A percentile compares a stretch with the other conserved stretches of the same genome.
Evolutionary conservation across 441 rosid species (phyloP).

Genomic region (Cnidoscolus chayamansa): DNA sequence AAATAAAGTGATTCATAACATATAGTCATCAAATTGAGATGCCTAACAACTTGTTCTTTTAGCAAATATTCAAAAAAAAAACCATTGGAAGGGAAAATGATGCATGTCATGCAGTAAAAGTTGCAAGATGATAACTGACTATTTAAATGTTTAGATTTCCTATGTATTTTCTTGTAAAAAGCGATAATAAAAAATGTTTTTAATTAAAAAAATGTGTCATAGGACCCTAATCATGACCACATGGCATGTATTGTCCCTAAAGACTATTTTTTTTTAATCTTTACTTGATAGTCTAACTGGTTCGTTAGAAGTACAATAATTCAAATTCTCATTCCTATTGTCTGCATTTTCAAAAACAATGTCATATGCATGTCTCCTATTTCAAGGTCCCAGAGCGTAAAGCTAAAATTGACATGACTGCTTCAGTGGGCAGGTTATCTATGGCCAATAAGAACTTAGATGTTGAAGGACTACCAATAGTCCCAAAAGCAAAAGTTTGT

Average conservation of each 20-base stretch:
- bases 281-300: no score
- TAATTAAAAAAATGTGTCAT: no score
- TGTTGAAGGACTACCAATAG: neutral
- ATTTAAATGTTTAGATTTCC: neutral
- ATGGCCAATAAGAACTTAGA: neutral
- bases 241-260: neutral
- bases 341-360: neutral
- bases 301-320: no score
- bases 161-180: neutral
- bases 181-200: no score
- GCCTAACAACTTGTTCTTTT: neutral
- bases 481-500: neutral
- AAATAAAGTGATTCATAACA: neutral
- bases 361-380: neutral
- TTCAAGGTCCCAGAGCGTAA: neutral
- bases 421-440: neutral
- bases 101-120: neutral
- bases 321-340: neutral
- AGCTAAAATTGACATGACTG: neutral
- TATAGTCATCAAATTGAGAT: neutral
- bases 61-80: neutral
- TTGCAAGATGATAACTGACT: neutral
- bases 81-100: neutral
- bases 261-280: neutral
- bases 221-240: neutral